Evolutionary conservation across 2,329 filamentous ascomycete genomes (phyloP).

Genomic region (Cladosporium sphaerospermum): DNA sequence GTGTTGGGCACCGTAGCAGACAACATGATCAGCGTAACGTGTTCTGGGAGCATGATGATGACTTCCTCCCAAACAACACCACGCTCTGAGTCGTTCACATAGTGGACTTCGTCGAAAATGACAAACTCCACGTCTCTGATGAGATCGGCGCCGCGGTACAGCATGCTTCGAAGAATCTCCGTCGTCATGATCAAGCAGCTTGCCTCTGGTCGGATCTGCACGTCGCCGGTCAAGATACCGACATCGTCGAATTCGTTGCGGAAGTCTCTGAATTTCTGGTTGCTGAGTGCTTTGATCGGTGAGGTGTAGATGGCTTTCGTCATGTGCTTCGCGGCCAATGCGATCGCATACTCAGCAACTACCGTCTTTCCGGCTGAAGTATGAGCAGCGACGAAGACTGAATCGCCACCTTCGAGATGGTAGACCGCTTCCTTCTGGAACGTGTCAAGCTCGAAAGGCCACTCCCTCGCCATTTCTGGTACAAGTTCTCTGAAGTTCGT

Average conservation of each 20-base stretch:
- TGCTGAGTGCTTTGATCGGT: conserved; percentile 95
- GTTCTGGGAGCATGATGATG: conserved; percentile 97
- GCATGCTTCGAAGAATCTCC: conserved; percentile 95
- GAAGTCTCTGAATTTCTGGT: conserved; percentile 98
- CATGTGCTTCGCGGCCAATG: conserved; percentile 95
- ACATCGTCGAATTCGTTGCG: conserved; percentile 87
- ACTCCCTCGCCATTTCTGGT: conserved; percentile 90
- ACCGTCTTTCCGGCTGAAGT: conserved; percentile 98
- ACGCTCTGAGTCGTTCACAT: conserved; percentile 92
- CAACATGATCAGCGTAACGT: conserved; percentile 89
- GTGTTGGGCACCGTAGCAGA: conserved; percentile 98
- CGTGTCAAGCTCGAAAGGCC: conserved; percentile 94
- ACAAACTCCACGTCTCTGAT: conserved; percentile 98
- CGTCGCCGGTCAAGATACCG: conserved; percentile 92
- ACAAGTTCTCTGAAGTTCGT: conserved; percentile 91
- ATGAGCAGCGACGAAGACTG: conserved; percentile 94
- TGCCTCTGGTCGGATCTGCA: conserved; percentile 94
- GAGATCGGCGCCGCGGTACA: conserved; percentile 90
- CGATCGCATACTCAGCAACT: conserved; percentile 95
- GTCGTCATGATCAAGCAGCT: conserved; percentile 99
- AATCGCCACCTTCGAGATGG: conserved; percentile 92
- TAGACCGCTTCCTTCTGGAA: conserved; percentile 99
- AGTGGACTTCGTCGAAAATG: conserved; percentile 98
- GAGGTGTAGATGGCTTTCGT: conserved; percentile 99
- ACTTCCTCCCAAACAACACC: conserved; percentile 99